Evolutionary conservation across 495 filamentous ascomycete species (phyloP), one percentile per base, ranked within the genome.

Genomic region (Penicillium simplicissimum): DNA sequence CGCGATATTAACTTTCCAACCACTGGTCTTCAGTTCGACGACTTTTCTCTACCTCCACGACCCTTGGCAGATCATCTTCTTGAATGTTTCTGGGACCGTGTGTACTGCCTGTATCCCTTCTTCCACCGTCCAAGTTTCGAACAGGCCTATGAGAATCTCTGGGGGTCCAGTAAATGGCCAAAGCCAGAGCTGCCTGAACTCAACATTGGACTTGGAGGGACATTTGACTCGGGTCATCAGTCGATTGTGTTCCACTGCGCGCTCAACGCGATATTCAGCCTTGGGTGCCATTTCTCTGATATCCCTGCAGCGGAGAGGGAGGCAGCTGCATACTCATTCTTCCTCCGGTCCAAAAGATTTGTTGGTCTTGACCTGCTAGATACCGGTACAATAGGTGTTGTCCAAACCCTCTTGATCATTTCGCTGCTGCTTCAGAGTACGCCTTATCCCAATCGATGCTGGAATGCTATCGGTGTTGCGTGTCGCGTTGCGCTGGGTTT

Each of bases 381-480:
- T 49, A 68, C 72, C 51, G 62, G 69, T 23, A 79, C 74, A 1
- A 64, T 82, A 13, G 79, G 77, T 0, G 73, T 80, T 0, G 79
- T 83, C 1, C 81, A 84, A 53, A 71, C 75, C 3, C 67, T 84
- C 10, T 58, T 84, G 21, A 61, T 84, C 8, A 65, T 77, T 36
- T 74, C 76, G 1, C 59, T 81, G 6, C 72, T 76, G 48, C 72
- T 83, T 3, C 80, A 81, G 54, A 78, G 75, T 51, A 79, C 80
- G 1, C 73, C 74, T 1, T 80, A 81, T 56, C 76, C 80, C 3
- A 74, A 66, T 28, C 63, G 74, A 19, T 83, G 79, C 57, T 84
- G 81, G 79, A 79, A 79, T 58, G 58, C 74, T 1, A 70, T 82
- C 14, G 81, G 81, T 1, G 54, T 84, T 8, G 80, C 81, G 1